phyloP scores from a whole-genome alignment of 2,329 filamentous ascomycete genomes.

The Dichotomopilus funicola region DNA sequence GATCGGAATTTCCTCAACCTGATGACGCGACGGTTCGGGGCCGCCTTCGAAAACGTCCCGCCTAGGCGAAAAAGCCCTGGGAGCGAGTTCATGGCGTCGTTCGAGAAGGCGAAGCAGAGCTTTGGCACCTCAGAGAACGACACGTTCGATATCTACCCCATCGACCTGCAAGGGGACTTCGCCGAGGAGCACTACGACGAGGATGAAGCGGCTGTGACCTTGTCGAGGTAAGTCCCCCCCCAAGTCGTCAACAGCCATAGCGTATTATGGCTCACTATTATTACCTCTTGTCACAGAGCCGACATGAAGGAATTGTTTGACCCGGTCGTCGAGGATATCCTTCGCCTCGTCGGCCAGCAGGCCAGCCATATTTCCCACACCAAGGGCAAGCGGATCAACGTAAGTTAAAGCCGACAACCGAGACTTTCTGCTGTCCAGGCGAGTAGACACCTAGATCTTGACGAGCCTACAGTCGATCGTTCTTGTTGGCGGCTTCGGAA shows the following conservation, averaged over 20 bases:
- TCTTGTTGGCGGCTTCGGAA: conserved; percentile 3
- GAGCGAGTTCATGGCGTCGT: conserved; percentile 2
- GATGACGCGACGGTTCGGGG: neutral
- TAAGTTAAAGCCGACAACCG: neutral
- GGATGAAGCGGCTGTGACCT: neutral
- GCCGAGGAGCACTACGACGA: neutral
- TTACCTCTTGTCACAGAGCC: neutral
- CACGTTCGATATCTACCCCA: neutral
- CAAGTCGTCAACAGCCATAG: no score
- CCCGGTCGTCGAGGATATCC: neutral
- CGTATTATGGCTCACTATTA: neutral
- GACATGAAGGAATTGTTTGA: neutral
- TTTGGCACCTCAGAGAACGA: conserved; percentile 1
- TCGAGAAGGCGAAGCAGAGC: conserved; percentile 1
- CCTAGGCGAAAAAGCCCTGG: neutral
- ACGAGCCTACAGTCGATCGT: neutral
- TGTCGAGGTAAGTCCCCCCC: neutral
- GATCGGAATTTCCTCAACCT: neutral
- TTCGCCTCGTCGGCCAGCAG: neutral
- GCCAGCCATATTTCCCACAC: neutral
- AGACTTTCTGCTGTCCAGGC: neutral
- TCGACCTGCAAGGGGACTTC: neutral
- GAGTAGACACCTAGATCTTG: neutral
- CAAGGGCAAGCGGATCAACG: conserved; percentile 2
- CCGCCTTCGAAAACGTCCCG: conserved; percentile 1